Conservation (phyloP, 1,284 basidiomycete species). For the Ganoderma multipileum region DNA sequence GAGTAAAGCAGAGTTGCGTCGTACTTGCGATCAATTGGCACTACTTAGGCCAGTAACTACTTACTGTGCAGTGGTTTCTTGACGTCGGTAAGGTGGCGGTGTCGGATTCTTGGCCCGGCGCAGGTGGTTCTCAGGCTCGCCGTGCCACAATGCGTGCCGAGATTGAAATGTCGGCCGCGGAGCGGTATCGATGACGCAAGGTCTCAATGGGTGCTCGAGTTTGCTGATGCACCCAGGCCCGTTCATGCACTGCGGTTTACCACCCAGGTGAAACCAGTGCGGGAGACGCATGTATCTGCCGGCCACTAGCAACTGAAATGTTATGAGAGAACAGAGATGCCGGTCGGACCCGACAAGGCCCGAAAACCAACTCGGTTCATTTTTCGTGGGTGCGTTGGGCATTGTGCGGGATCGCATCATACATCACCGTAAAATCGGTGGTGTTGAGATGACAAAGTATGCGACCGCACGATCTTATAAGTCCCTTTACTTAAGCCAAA, state of each 20-base stretch:
- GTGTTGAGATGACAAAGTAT: slow-evolving; percentile 2
- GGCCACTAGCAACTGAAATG: background rate
- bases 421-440: background rate
- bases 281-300: background rate
- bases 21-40: too few species aligned
- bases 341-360: background rate
- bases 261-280: background rate
- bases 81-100: background rate
- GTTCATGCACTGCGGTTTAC: background rate
- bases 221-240: too few species aligned
- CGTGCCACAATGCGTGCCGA: background rate
- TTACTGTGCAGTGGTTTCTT: background rate
- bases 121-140: background rate
- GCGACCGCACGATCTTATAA: background rate
- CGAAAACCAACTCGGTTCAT: background rate
- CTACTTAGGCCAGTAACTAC: too few species aligned
- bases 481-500: background rate
- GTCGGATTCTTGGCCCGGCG: background rate
- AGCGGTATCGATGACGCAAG: background rate
- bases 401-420: background rate
- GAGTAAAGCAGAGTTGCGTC: background rate
- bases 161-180: background rate
- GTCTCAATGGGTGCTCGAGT: too few species aligned
- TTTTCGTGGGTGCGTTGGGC: background rate
- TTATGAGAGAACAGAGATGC: background rate